Evolutionary conservation across 306 rosid genomes (phyloP).

Genomic region (Vigna unguiculata): DNA sequence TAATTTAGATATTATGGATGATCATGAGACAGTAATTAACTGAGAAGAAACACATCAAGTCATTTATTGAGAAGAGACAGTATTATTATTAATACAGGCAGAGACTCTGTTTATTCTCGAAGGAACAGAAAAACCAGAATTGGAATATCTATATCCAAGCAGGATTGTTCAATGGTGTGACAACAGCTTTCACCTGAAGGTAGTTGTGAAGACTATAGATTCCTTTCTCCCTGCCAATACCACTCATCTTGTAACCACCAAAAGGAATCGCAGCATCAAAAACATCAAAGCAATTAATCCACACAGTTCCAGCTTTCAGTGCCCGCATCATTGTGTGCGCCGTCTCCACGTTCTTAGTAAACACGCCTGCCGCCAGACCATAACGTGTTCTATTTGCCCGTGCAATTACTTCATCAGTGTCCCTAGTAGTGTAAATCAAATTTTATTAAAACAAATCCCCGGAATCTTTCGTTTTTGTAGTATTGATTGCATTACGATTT

Average conservation of each 20-base stretch:
- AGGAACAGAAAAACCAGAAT: background rate
- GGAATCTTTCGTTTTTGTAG: background rate
- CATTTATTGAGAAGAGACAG: too few relatives aligned
- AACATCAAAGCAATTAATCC: conserved; percentile 92
- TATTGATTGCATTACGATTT: conserved; percentile 21
- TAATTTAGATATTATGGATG: too few relatives aligned
- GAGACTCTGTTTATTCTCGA: conserved; percentile 24
- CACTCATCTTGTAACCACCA: conserved; percentile 98
- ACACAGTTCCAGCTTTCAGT: conserved; percentile 77
- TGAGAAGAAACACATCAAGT: too few relatives aligned
- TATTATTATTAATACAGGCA: too few relatives aligned
- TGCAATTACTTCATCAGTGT: conserved; percentile 66
- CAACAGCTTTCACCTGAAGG: conserved; percentile 89
- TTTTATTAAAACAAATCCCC: background rate
- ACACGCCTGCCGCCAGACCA: conserved; percentile 93
- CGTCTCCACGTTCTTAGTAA: conserved; percentile 63
- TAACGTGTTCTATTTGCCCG: conserved; percentile 70
- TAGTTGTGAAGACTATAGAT: conserved; percentile 84
- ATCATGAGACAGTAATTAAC: too few relatives aligned
- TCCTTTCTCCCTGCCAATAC: conserved; percentile 87
- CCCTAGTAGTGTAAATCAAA: conserved; percentile 55
- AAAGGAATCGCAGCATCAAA: conserved; percentile 97
- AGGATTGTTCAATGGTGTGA: conserved; percentile 73
- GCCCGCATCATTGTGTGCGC: conserved; percentile 84
- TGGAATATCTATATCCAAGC: conserved; percentile 68